phyloP scores from a whole-genome alignment of 225 moss, liverwort and hornwort species.

The Bryoerythrophyllum caledonicum region DNA sequence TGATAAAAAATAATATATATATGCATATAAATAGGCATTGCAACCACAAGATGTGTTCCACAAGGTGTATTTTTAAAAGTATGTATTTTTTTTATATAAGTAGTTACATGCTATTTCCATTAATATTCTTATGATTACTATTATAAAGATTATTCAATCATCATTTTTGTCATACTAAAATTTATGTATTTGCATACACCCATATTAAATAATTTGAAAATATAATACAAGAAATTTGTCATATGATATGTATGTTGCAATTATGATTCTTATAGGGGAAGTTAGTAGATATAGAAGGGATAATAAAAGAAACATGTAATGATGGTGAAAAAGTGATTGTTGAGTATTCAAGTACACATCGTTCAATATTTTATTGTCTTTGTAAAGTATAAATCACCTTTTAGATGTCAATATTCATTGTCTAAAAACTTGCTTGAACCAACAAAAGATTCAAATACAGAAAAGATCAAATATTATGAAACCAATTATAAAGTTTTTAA shows the following conservation, averaged over 20 bases:
- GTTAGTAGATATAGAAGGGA: constrained; percentile 47
- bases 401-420: too few relatives aligned
- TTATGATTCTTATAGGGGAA: constrained; percentile 14
- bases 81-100: not conserved
- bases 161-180: too few relatives aligned
- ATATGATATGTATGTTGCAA: not conserved
- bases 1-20: rapidly evolving
- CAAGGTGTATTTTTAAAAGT: constrained; percentile 36
- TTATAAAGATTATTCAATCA: too few relatives aligned
- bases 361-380: too few relatives aligned
- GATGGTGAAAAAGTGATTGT: constrained; percentile 47
- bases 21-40: not conserved
- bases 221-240: too few relatives aligned
- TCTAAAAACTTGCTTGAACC: too few relatives aligned
- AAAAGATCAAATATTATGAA: too few relatives aligned
- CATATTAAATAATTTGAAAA: too few relatives aligned
- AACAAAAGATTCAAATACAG: too few relatives aligned
- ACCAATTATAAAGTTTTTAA: too few relatives aligned
- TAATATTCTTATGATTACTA: rapidly evolving
- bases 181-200: too few relatives aligned
- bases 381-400: rapidly evolving
- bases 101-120: too few relatives aligned
- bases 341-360: constrained; percentile 56
- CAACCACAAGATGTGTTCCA: constrained; percentile 27
- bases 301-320: constrained; percentile 36